phyloP scores from a whole-genome alignment of 352 stramenopile species.

The Pythium aphanidermatum region DNA sequence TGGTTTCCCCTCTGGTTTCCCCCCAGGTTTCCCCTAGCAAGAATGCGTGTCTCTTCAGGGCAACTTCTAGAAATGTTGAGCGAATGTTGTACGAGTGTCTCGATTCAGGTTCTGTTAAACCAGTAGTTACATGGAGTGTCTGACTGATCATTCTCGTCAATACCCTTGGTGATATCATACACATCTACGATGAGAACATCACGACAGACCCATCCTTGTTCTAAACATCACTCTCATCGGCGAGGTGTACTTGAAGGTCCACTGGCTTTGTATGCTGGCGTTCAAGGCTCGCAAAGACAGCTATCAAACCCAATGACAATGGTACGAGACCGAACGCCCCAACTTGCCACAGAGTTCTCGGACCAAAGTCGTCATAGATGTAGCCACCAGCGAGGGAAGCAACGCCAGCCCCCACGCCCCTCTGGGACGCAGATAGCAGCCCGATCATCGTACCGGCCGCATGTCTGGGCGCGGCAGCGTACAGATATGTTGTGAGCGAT shows the following conservation, averaged over 20 bases:
- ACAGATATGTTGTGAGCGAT: conserved; percentile 65
- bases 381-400: conserved; percentile 52
- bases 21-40: neutral
- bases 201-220: too few relatives aligned
- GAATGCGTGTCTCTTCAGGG: conserved; percentile 8
- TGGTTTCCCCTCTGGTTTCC: too few relatives aligned
- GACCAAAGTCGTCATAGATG: conserved; percentile 48
- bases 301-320: conserved; percentile 25
- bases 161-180: too few relatives aligned
- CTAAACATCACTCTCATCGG: too few relatives aligned
- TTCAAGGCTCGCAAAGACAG: conserved; percentile 27
- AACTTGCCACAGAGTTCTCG: conserved; percentile 44
- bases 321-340: conserved; percentile 35
- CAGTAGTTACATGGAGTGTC: too few relatives aligned
- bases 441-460: conserved; percentile 65
- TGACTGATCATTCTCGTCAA: too few relatives aligned
- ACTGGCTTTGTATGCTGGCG: neutral
- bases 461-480: conserved; percentile 39
- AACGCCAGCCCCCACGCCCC: conserved; percentile 43
- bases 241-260: too few relatives aligned
- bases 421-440: conserved; percentile 45
- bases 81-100: conserved; percentile 4
- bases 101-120: neutral
- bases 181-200: too few relatives aligned
- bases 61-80: conserved; percentile 6